Conservation (phyloP, 208 protist genomes). For the Leishmania turanica region DNA sequence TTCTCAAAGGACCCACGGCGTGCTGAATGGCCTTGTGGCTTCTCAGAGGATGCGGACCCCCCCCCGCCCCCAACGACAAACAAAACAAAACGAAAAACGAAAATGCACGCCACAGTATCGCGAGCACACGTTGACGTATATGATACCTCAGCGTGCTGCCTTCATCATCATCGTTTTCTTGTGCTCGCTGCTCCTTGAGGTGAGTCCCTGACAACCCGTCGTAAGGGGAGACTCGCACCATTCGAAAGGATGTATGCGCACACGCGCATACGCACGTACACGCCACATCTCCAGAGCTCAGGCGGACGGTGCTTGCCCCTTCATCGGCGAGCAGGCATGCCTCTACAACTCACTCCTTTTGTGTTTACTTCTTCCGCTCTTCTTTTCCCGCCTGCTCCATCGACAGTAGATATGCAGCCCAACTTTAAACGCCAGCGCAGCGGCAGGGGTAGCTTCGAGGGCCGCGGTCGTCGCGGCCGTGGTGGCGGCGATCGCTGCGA, state of each 20-base stretch:
- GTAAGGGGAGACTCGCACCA: background rate
- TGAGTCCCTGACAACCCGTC: background rate
- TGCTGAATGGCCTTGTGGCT: background rate
- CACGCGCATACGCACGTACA: background rate
- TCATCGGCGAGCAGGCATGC: background rate
- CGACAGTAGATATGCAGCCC: conserved; percentile 14
- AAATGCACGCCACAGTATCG: background rate
- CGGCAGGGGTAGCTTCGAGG: conserved; percentile 16
- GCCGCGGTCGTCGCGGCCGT: conserved; percentile 13
- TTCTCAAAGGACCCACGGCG: too few species aligned
- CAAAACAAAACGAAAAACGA: background rate
- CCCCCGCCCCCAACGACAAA: too few species aligned
- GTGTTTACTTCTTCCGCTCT: background rate
- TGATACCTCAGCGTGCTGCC: background rate
- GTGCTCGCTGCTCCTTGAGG: too few species aligned
- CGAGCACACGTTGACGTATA: background rate
- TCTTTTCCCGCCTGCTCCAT: background rate
- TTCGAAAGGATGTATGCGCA: background rate
- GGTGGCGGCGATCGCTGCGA: conserved; percentile 12
- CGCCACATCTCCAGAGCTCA: background rate
- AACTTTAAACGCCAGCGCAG: conserved; percentile 40
- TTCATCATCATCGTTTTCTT: background rate
- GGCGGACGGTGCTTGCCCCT: background rate
- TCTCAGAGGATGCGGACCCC: background rate
- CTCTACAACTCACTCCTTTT: background rate